These are phyloP conservation scores for Sonneratia alba DNA, from an alignment of 345 rosid genomes.

Conservation along the genomic window DNA sequence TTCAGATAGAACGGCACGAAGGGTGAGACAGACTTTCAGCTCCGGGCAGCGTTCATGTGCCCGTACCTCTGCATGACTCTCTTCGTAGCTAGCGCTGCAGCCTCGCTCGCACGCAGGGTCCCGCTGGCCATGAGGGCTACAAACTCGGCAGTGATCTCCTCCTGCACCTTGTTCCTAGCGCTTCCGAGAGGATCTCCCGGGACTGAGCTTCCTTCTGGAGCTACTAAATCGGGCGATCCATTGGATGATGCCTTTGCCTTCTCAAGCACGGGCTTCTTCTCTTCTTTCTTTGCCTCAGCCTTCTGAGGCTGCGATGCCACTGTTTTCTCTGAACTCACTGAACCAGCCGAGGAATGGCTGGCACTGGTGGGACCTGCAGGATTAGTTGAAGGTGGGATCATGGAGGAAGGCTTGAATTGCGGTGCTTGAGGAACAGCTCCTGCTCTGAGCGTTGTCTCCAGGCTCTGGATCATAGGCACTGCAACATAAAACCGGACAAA, in stretches of 20 bases:
- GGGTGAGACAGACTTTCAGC: no score
- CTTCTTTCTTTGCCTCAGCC: slow-evolving; percentile 2
- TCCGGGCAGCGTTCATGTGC: slow-evolving; percentile 33
- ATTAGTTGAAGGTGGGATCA: background rate
- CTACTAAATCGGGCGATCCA: slow-evolving; percentile 8
- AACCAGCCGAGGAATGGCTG: slow-evolving; percentile 16
- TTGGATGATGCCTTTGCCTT: slow-evolving; percentile 7
- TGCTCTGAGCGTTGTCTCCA: slow-evolving; percentile 63
- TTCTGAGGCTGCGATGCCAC: background rate
- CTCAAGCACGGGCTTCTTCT: slow-evolving; percentile 12
- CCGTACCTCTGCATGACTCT: slow-evolving; percentile 88
- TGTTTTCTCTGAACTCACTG: slow-evolving; percentile 8
- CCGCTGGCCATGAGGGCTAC: slow-evolving; percentile 76
- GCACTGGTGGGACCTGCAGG: background rate
- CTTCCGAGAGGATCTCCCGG: slow-evolving; percentile 52
- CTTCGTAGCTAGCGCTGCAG: slow-evolving; percentile 75
- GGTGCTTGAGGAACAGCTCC: slow-evolving; percentile 91
- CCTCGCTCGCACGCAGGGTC: slow-evolving; percentile 71
- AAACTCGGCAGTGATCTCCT: slow-evolving; percentile 70
- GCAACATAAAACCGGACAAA: background rate
- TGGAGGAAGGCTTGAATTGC: slow-evolving; percentile 53
- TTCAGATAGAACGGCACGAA: no score
- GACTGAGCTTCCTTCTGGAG: slow-evolving; percentile 10
- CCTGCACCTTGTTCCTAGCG: slow-evolving; percentile 74
- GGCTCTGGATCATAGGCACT: slow-evolving; percentile 97